A percentile compares a stretch with the other conserved stretches of the same genome.
These are phyloP conservation scores for Fusarium sarcochroum DNA, from an alignment of 2,329 filamentous ascomycete species.

Conservation along the genomic window DNA sequence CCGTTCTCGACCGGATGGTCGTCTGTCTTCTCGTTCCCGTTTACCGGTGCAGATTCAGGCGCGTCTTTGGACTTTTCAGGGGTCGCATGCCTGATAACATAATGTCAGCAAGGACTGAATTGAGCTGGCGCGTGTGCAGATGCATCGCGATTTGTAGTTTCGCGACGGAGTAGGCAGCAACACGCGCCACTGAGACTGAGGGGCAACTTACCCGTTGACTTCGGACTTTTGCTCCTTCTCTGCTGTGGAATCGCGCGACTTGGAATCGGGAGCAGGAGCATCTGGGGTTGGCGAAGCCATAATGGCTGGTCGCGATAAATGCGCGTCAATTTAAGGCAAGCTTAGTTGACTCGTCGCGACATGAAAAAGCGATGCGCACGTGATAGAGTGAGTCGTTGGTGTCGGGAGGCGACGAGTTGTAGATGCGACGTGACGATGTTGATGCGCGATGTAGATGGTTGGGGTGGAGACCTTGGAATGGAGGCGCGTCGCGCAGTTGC, in stretches of 20 bases:
- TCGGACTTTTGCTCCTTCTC: conserved; percentile 52
- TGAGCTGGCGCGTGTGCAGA: conserved; percentile 1
- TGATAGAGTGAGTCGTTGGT: conserved; percentile 6
- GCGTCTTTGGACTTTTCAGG: conserved; percentile 42
- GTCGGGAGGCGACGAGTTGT: conserved; percentile 11
- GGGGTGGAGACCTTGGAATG: conserved; percentile 36
- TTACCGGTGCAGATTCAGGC: conserved; percentile 44
- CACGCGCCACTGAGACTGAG: conserved; percentile 12
- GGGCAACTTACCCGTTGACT: conserved; percentile 56
- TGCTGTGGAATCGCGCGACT: conserved; percentile 55
- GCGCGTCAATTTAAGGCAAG: conserved; percentile 48
- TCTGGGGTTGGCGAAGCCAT: conserved; percentile 67
- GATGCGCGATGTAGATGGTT: conserved; percentile 35
- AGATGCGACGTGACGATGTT: conserved; percentile 22
- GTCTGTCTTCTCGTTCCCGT: conserved; percentile 46
- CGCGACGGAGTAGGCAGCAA: conserved; percentile 27
- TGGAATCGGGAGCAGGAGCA: conserved; percentile 61
- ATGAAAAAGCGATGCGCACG: conserved; percentile 51
- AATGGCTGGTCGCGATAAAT: conserved; percentile 62
- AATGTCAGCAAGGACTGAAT: conserved; percentile 45
- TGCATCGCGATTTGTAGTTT: conserved; percentile 21
- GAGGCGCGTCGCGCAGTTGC: conserved; percentile 44
- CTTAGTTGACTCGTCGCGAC: conserved; percentile 53
- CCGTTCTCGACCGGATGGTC: conserved; percentile 45
- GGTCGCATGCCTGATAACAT: conserved; percentile 48